Base-by-base conservation (phyloP, 1,139 yeast species). In the Yamadazyma pseudoaaseri region DNA sequence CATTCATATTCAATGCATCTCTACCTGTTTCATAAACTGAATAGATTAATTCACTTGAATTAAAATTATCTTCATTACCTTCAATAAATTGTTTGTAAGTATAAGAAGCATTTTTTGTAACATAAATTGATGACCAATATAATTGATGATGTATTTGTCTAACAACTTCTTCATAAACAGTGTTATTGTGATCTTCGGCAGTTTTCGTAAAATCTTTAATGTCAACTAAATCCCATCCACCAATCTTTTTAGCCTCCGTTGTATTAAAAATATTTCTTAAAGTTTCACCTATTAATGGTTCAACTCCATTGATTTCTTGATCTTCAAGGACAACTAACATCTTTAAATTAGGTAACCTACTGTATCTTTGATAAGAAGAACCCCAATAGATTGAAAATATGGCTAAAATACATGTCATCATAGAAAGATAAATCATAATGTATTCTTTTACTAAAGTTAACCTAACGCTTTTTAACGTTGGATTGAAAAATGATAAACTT, bases 331-430 rank as follows among this genome's bases (percentile, higher is more conserved):
- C 72, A 17, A 67, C 73, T 45, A 68, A 56, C 60, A 66, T 56
- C 20, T 51, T 49, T 39, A 69, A 56, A 39, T 66, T 62, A 20
- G 49, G 53, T 9, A 58, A 36, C 27, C 71, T 52, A 9, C 39
- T 24, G 18, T 42, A 30, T 33, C 72, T 52, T 6, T 54, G 43
- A 43, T 52, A 67, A 44, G 55, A 48, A 4, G 73, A 57, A n/a
- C 74, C 75, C 74, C 74, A 69, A 45, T 68, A 69, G 30, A 67
- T 56, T 8, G 69, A 57, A 34, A 66, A 62, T 2, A 65, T 51
- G 4, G 52, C 57, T 35, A 68, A 50, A 18, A 65, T 53, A 27
- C 48, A 47, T 10, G 48, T 33, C 8, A 61, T 54, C 54, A 75
- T 56, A n/a, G 52, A 12, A 0, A 50, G 20, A 32, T 56, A 58